Percentiles rank a stretch among this genome's conserved stretches.
Conservation (phyloP, 2,329 filamentous ascomycete species). For the Calonectria naviculata region DNA sequence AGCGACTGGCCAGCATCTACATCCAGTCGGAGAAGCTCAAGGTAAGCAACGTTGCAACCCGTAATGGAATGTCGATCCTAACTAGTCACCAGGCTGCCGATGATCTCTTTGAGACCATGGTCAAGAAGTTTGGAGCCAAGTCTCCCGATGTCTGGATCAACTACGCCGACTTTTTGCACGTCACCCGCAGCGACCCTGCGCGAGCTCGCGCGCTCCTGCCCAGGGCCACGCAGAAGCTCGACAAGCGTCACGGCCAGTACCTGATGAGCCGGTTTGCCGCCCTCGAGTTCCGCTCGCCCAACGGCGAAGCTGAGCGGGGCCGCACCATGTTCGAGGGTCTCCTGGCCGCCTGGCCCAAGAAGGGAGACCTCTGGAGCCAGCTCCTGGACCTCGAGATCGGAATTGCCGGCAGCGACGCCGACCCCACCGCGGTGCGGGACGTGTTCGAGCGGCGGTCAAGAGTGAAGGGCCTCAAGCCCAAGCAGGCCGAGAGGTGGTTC, state of each 20-base stretch:
- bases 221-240: conserved; percentile 87
- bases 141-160: conserved; percentile 89
- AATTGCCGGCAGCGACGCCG: conserved; percentile 64
- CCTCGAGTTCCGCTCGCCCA: conserved; percentile 87
- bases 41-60: conserved; percentile 61
- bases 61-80: conserved; percentile 31
- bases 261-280: conserved; percentile 90
- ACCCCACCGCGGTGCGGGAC: conserved; percentile 70
- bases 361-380: conserved; percentile 93
- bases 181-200: conserved; percentile 75
- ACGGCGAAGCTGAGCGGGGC: conserved; percentile 89
- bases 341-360: conserved; percentile 86
- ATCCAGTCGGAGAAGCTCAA: conserved; percentile 89
- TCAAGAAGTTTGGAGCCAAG: conserved; percentile 89
- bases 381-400: conserved; percentile 86
- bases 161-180: conserved; percentile 93
- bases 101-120: conserved; percentile 83
- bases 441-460: conserved; percentile 85
- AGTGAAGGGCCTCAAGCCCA: conserved; percentile 79
- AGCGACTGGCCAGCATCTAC: conserved; percentile 92
- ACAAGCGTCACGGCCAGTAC: conserved; percentile 69
- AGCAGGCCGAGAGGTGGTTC: conserved; percentile 89
- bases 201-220: conserved; percentile 81
- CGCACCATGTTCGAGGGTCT: conserved; percentile 95
- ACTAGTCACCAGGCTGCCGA: conserved; percentile 80